Evolutionary conservation across 169 alveolate genomes (phyloP).

Genomic region (Babesia bovis): DNA sequence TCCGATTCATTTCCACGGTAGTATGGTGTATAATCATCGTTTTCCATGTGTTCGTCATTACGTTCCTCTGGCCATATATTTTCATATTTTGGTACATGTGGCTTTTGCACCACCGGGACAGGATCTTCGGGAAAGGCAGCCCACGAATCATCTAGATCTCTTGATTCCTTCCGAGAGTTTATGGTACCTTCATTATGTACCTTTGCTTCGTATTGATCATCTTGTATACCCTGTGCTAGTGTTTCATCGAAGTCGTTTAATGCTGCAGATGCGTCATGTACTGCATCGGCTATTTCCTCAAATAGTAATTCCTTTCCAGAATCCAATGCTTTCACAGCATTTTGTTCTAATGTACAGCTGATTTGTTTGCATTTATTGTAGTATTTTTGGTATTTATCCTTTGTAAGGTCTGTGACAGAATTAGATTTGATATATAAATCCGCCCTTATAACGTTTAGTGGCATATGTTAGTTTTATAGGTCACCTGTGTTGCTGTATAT

Average conservation of each 20-base stretch:
- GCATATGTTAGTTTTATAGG: no score
- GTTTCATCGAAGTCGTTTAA: neutral
- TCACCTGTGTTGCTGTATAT: no score
- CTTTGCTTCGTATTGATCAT: neutral
- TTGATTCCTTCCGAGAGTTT: neutral
- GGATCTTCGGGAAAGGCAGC: constrained; percentile 10
- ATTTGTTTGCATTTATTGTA: constrained; percentile 22
- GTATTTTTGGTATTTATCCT: constrained; percentile 23
- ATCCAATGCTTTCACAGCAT: constrained; percentile 37
- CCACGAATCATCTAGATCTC: constrained; percentile 1
- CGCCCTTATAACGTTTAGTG: no score
- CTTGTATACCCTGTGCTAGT: no score
- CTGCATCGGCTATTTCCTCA: constrained; percentile 28
- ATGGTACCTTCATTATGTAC: no score
- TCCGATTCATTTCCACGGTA: neutral
- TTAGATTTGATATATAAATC: neutral
- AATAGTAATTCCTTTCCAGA: constrained; percentile 11
- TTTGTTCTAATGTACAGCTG: constrained; percentile 18
- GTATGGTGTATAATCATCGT: neutral
- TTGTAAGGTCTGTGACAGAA: constrained; percentile 22
- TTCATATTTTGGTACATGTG: neutral
- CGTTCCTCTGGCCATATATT: neutral
- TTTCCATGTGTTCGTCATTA: neutral
- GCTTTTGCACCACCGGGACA: neutral
- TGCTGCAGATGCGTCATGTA: constrained; percentile 34